These are phyloP conservation scores for Baorangia bicolor DNA, from an alignment of 768 basidiomycete species.

Conservation along the genomic window DNA sequence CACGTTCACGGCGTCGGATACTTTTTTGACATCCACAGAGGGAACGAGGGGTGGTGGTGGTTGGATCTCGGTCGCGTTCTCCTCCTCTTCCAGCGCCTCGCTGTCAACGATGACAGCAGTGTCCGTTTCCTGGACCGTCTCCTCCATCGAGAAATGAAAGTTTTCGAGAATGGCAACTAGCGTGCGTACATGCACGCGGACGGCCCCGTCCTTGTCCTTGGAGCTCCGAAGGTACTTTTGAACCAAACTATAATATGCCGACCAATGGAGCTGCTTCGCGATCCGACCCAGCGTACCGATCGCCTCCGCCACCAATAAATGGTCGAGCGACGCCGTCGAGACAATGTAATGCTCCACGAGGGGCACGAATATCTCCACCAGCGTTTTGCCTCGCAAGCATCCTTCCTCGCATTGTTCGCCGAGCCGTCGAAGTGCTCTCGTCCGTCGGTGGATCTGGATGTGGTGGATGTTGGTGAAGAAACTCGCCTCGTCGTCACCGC, in stretches of 20 bases:
- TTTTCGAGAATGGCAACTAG: constrained; percentile 83
- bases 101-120: constrained; percentile 31
- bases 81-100: constrained; percentile 29
- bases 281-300: constrained; percentile 77
- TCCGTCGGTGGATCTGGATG: constrained; percentile 87
- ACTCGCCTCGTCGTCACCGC: constrained; percentile 90
- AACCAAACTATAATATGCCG: constrained; percentile 75
- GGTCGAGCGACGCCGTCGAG: constrained; percentile 62
- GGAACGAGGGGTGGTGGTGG: not conserved
- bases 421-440: constrained; percentile 81
- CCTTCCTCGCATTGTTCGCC: constrained; percentile 72
- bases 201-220: constrained; percentile 63
- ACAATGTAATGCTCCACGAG: constrained; percentile 79
- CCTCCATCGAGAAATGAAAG: constrained; percentile 89
- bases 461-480: constrained; percentile 97
- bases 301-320: constrained; percentile 89
- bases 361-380: constrained; percentile 84
- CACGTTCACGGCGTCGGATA: constrained; percentile 73
- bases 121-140: constrained; percentile 37
- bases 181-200: constrained; percentile 81
- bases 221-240: constrained; percentile 77
- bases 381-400: constrained; percentile 61
- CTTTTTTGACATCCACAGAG: constrained; percentile 32
- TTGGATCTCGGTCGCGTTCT: constrained; percentile 14
- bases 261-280: constrained; percentile 77